Conservation (phyloP, 108 stramenopile species). For the Cylindrotheca closterium region DNA sequence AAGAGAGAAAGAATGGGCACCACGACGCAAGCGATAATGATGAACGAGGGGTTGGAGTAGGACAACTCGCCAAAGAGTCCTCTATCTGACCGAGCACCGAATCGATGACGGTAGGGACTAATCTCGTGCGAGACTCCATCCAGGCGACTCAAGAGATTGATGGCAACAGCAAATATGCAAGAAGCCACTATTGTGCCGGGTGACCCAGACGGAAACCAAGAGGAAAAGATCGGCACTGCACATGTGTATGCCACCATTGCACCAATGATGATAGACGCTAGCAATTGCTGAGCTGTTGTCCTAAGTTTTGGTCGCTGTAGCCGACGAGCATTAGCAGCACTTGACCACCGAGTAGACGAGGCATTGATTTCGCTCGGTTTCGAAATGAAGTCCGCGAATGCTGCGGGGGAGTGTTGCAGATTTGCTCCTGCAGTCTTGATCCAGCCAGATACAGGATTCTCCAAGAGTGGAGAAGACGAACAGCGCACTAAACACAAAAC, state of each 20-base stretch:
- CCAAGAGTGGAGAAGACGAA: slow-evolving; percentile 33
- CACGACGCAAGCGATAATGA: neutral
- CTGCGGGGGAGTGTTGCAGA: neutral
- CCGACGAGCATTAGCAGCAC: slow-evolving; percentile 16
- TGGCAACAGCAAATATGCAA: slow-evolving; percentile 10
- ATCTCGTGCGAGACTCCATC: slow-evolving; percentile 36
- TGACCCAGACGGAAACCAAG: neutral
- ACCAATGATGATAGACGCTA: slow-evolving; percentile 17
- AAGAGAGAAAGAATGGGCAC: neutral
- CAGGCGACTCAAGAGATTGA: slow-evolving; percentile 8
- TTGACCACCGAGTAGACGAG: neutral
- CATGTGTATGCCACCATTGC: slow-evolving; percentile 9
- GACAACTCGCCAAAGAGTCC: neutral
- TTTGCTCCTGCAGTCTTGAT: slow-evolving; percentile 10
- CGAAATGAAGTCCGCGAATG: slow-evolving; percentile 9
- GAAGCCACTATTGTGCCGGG: neutral
- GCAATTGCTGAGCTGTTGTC: slow-evolving; percentile 10
- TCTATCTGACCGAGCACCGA: neutral
- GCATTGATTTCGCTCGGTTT: slow-evolving; percentile 4
- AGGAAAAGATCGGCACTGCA: slow-evolving; percentile 9
- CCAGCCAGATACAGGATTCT: slow-evolving; percentile 8
- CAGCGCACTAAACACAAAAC: slow-evolving; percentile 33
- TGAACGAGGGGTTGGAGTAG: neutral
- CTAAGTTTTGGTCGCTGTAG: slow-evolving; percentile 14
- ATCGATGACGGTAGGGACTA: slow-evolving; percentile 21